Percentiles rank a stretch among this genome's conserved stretches.
Evolutionary conservation across 2,329 filamentous ascomycete genomes (phyloP).

Genomic region (Sporothrix brasiliensis): DNA sequence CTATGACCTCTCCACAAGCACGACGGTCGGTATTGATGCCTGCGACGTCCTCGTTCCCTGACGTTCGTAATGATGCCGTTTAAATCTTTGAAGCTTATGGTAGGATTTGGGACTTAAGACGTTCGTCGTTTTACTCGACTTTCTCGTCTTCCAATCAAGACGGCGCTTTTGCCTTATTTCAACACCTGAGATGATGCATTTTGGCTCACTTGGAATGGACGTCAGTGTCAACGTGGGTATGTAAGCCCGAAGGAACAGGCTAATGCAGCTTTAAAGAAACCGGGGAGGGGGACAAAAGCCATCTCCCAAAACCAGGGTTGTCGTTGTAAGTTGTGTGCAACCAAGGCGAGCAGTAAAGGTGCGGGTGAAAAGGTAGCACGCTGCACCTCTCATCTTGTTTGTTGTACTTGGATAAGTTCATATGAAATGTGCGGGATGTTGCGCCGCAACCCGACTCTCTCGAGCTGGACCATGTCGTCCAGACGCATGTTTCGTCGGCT

Average conservation of each 20-base stretch:
- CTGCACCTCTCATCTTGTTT: neutral
- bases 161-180: slow-evolving; percentile 6
- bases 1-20: neutral
- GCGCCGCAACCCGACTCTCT: neutral
- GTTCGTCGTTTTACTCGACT: neutral
- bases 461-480: neutral
- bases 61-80: neutral
- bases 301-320: too few relatives aligned
- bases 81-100: neutral
- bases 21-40: neutral
- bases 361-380: neutral
- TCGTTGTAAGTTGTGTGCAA: neutral
- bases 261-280: slow-evolving; percentile 1
- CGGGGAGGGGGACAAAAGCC: neutral
- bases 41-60: neutral
- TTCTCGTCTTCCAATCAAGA: neutral
- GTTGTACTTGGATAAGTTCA: neutral
- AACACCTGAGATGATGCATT: slow-evolving; percentile 7
- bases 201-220: neutral
- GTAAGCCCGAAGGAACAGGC: neutral
- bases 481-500: neutral
- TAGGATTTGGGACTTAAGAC: neutral
- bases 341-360: neutral
- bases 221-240: neutral
- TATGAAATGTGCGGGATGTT: neutral